Evolutionary conservation across 2,329 filamentous ascomycete species (phyloP), one percentile per base, ranked within the genome.

Genomic region (Cryphonectria carpinicola): DNA sequence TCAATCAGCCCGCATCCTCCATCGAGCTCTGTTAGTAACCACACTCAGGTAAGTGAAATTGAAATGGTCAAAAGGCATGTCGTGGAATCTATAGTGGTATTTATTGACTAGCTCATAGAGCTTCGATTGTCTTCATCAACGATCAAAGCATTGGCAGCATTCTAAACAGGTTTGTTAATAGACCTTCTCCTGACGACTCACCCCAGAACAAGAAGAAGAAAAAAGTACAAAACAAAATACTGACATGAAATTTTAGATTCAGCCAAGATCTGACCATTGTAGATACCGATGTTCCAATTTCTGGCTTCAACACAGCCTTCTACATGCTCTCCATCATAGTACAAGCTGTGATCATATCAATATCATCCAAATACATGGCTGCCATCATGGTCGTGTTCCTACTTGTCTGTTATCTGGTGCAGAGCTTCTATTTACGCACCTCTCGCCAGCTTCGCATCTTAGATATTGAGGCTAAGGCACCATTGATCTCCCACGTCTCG

Each of bases 391-490:
- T n/a, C 3, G 46, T 52, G 2, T 52, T 52, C 46, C 8, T 52
- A 22, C 7, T 52, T 10, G 3, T 52, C 46, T 52, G 46, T 52
- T 81, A 78, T 67, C 19, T 76, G 4, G 67, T 80, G 10, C 81
- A 83, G 68, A 77, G 76, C 14, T 79, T 78, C 25, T 84, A 84
- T 66, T 77, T 84, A 0, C 78, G 79, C 22, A 84, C 83, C 0
- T 84, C 82, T 0, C 77, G 83, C 0, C 83, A 84, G 65, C 72
- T 84, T 2, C 79, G 82, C 2, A 73, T 82, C 3, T 75, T 84
- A 2, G 82, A 84, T 35, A 77, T 84, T 0, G 82, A 84, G 71
- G 78, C 80, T 4, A 83, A 82, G 65, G 78, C 78, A 0, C 82
- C 82, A 1, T 70, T 84, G 0, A 82, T 82, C 65, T 79, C 80